phyloP scores from a whole-genome alignment of 2,329 filamentous ascomycete species.

The Tolypocladium cylindrosporum region DNA sequence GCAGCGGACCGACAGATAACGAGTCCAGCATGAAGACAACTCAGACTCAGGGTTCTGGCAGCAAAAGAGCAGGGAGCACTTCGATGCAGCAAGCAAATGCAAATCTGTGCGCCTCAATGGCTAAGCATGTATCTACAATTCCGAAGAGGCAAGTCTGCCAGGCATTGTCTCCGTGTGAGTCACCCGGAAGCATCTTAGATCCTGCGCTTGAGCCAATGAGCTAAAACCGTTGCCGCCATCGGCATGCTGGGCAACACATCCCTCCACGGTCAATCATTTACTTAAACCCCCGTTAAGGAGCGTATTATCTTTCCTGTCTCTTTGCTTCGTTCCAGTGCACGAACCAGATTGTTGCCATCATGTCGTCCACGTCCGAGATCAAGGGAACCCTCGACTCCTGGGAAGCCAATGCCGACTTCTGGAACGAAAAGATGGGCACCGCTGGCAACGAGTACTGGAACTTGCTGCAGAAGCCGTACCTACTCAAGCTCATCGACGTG shows the following conservation, averaged over 20 bases:
- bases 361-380: background rate
- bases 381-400: constrained; percentile 21
- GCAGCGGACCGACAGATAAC: too few species aligned
- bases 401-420: constrained; percentile 29
- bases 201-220: background rate
- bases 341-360: background rate
- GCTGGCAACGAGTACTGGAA: constrained; percentile 35
- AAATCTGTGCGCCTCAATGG: too few species aligned
- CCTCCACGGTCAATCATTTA: background rate
- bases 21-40: too few species aligned
- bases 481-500: constrained; percentile 22
- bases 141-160: too few species aligned
- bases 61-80: too few species aligned
- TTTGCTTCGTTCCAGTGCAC: too few species aligned
- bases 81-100: too few species aligned
- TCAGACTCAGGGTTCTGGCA: too few species aligned
- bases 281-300: background rate
- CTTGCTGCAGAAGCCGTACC: constrained; percentile 28
- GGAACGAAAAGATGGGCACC: constrained; percentile 29
- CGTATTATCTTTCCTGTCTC: too few species aligned
- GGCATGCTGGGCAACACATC: too few species aligned
- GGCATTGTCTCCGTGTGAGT: background rate
- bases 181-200: background rate
- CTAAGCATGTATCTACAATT: too few species aligned
- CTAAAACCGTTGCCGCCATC: background rate